phyloP scores from a whole-genome alignment of 495 filamentous ascomycete genomes.

The Penicillium argentinense region DNA sequence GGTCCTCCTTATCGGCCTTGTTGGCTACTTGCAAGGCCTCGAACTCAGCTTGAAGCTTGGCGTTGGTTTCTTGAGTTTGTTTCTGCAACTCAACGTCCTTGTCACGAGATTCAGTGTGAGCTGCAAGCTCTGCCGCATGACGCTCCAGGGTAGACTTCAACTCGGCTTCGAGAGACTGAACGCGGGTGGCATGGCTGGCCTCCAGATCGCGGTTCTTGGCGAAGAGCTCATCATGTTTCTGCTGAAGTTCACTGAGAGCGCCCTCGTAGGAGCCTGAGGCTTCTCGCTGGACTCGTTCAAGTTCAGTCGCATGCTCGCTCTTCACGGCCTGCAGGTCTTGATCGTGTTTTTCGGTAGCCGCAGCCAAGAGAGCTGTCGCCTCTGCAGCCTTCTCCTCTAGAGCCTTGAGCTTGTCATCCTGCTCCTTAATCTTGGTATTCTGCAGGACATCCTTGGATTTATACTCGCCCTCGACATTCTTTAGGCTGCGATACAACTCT shows the following conservation, averaged over 20 bases:
- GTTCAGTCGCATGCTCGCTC: constrained; percentile 31
- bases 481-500: constrained; percentile 36
- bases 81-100: constrained; percentile 35
- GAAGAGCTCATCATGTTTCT: constrained; percentile 40
- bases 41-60: constrained; percentile 35
- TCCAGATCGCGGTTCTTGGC: constrained; percentile 36
- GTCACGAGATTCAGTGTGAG: constrained; percentile 33
- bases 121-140: constrained; percentile 30
- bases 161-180: constrained; percentile 37
- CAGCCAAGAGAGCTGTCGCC: constrained; percentile 29
- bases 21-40: constrained; percentile 29
- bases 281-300: constrained; percentile 30
- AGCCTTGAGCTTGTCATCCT: constrained; percentile 32
- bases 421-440: constrained; percentile 30
- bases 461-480: constrained; percentile 32
- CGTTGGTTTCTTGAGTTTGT: constrained; percentile 24
- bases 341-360: constrained; percentile 31
- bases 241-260: constrained; percentile 37
- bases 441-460: constrained; percentile 39
- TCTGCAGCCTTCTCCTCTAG: constrained; percentile 37
- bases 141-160: constrained; percentile 33
- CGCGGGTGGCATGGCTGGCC: constrained; percentile 31
- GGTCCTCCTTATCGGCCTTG: constrained; percentile 28
- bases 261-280: constrained; percentile 33
- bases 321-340: constrained; percentile 32